Evolutionary conservation across 805 yeast species (phyloP).

Genomic region (Zygoascus bituminiphila): DNA sequence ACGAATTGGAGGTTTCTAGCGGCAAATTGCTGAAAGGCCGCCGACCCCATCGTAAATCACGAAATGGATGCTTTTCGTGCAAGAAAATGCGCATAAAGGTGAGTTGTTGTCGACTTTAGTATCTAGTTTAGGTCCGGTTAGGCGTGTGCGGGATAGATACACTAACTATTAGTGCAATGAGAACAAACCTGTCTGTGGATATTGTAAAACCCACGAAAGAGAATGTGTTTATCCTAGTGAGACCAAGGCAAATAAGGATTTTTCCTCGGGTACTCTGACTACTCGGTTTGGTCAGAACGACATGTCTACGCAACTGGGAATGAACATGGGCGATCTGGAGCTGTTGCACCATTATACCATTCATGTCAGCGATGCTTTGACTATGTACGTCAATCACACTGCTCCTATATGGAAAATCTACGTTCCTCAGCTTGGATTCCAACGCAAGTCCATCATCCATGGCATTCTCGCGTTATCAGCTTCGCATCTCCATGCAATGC

Average conservation of each 20-base stretch:
- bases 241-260: not conserved
- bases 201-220: constrained; percentile 11
- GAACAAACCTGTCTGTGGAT: constrained; percentile 13
- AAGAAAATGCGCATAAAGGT: constrained; percentile 15
- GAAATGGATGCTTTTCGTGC: constrained; percentile 16
- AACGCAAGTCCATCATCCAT: constrained; percentile 1
- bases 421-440: constrained; percentile 1
- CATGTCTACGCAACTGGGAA: constrained; percentile 1
- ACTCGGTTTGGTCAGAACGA: not conserved
- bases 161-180: constrained; percentile 12
- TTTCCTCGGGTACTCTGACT: not conserved
- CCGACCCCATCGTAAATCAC: constrained; percentile 6
- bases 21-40: not conserved
- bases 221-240: constrained; percentile 10
- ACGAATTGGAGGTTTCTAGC: not conserved
- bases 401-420: constrained; percentile 3
- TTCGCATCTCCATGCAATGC: not conserved
- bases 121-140: too few relatives aligned
- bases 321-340: constrained; percentile 4
- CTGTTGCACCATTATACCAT: constrained; percentile 4
- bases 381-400: not conserved
- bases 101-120: too few relatives aligned
- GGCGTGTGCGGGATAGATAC: too few relatives aligned
- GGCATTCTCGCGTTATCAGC: constrained; percentile 3
- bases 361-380: not conserved